Conservation (phyloP, 306 rosid species). For the Cicer judaicum region DNA sequence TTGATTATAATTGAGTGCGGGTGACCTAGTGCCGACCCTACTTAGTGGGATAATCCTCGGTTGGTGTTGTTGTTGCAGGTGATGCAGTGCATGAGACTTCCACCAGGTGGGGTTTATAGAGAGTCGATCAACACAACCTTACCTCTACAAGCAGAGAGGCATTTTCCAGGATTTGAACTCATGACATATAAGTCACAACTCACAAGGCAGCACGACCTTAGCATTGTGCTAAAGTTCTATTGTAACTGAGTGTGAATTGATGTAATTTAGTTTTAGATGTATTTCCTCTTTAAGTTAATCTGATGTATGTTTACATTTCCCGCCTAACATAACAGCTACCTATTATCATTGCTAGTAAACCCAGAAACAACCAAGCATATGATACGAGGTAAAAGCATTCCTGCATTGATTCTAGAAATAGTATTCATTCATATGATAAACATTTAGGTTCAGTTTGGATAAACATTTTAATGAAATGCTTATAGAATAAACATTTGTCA, state of each 20-base stretch:
- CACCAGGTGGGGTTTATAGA: neutral
- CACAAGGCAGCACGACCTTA: neutral
- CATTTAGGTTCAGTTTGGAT: too few relatives aligned
- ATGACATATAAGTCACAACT: neutral
- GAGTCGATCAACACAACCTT: neutral
- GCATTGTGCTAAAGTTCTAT: neutral
- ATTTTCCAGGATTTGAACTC: neutral
- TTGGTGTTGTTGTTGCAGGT: too few relatives aligned
- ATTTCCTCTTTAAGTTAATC: neutral
- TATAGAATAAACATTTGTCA: too few relatives aligned
- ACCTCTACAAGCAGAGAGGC: neutral
- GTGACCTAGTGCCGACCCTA: neutral
- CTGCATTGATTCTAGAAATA: neutral
- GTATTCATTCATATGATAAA: neutral
- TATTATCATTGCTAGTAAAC: neutral
- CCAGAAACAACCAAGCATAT: too few relatives aligned
- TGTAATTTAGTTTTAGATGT: neutral
- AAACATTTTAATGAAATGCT: too few relatives aligned
- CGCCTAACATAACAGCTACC: neutral
- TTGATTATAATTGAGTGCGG: neutral
- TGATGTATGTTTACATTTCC: neutral
- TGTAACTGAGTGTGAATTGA: neutral
- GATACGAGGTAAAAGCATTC: neutral
- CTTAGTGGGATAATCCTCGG: too few relatives aligned
- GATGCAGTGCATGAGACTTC: neutral